phyloP scores from a whole-genome alignment of 2,329 filamentous ascomycete genomes.

The Talaromyces sp. region DNA sequence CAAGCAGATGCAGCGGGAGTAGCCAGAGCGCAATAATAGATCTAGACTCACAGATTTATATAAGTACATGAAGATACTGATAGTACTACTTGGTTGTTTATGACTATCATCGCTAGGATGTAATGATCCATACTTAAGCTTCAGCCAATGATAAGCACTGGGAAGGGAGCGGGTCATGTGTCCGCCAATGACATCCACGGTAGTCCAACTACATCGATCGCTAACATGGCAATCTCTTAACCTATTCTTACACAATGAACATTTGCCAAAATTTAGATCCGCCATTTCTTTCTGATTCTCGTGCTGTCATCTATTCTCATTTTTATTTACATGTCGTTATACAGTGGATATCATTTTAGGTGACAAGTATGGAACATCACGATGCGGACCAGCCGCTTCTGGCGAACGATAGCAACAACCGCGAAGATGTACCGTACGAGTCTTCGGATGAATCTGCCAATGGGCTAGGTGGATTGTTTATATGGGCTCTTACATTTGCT shows the following conservation, averaged over 20 bases:
- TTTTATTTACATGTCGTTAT: neutral
- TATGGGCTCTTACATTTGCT: conserved; percentile 56
- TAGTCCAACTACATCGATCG: neutral
- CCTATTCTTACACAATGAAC: neutral
- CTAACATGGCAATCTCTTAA: neutral
- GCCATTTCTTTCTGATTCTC: neutral
- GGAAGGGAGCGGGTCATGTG: neutral
- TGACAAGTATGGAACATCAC: conserved; percentile 7
- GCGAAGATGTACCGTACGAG: neutral
- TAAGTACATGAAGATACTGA: neutral
- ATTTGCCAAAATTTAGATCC: no score
- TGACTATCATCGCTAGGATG: neutral
- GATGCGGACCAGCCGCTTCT: conserved; percentile 16
- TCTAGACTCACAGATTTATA: conserved; percentile 10
- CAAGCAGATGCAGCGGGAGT: conserved; percentile 88
- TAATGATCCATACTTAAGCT: neutral
- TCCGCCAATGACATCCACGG: neutral
- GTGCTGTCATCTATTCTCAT: no score
- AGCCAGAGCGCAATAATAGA: conserved; percentile 43
- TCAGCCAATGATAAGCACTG: neutral
- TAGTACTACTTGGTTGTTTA: neutral
- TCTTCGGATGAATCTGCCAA: neutral
- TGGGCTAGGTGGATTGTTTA: conserved; percentile 42
- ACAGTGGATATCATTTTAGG: neutral
- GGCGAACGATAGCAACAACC: conserved; percentile 1